These are phyloP conservation scores for Sophora flavescens DNA, from an alignment of 306 rosid genomes.

Conservation along the genomic window DNA sequence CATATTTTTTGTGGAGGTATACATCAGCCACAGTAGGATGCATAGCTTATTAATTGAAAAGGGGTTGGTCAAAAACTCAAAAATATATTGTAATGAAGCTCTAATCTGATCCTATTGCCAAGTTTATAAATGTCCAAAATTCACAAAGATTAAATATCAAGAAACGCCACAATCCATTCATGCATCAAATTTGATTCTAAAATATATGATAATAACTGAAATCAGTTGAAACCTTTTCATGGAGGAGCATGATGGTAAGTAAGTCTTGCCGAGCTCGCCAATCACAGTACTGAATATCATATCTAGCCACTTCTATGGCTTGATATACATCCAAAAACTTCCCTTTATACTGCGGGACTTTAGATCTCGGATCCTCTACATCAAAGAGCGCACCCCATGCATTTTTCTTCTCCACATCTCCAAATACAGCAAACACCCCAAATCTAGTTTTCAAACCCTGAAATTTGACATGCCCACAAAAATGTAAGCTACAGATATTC, in stretches of 20 bases:
- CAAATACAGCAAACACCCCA: conserved; percentile 81
- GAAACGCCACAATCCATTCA: conserved; percentile 3
- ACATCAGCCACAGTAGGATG: not conserved
- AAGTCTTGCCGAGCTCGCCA: conserved; percentile 99
- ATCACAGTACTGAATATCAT: conserved; percentile 89
- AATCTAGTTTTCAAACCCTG: conserved; percentile 80
- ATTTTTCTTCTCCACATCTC: conserved; percentile 76
- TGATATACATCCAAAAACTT: conserved; percentile 79
- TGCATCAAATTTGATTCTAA: not conserved
- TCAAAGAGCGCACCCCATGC: conserved; percentile 88
- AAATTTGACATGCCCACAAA: conserved; percentile 44
- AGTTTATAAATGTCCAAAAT: not conserved
- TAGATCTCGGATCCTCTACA: conserved; percentile 94
- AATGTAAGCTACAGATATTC: conserved; percentile 16
- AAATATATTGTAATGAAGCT: not conserved
- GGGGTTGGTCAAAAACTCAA: not conserved
- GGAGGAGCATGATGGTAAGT: conserved; percentile 94
- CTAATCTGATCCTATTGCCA: not conserved
- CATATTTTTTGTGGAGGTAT: conserved; percentile 16
- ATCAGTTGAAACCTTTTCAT: conserved; percentile 74
- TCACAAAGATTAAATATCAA: not conserved
- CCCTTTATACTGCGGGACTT: conserved; percentile 71
- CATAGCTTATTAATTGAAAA: conserved; percentile 2
- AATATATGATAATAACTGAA: not conserved
- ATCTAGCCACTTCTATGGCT: conserved; percentile 91